Evolutionary conservation across 2,329 filamentous ascomycete genomes (phyloP), one percentile per base, ranked within the genome.

Genomic region (Pyricularia pennisetigena): DNA sequence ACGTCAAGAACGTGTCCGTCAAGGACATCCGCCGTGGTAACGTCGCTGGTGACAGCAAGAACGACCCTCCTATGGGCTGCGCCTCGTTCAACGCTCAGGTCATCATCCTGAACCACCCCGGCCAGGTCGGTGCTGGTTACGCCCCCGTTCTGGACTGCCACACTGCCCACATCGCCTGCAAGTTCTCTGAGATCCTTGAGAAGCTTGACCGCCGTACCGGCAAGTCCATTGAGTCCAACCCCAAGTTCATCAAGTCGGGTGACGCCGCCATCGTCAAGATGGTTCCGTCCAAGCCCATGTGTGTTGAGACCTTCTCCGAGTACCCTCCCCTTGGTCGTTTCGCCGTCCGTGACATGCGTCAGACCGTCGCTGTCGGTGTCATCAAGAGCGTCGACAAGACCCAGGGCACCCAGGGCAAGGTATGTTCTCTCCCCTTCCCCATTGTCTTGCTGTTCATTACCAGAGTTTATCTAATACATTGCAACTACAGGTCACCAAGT

Each of bases 1-100:
- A 99, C 92, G 94, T 99, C 86, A 99, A 99, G 94, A 99, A 99
- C 95, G 95, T 99, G 79, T 98, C 95, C 84, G 95, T 99, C 86
- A 99, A 99, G 94, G 95, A 99, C 83, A 97, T 99, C 81, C 95
- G 95, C 85, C 95, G 95, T 97, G 95, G 95, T 81, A 98, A 99
- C 90, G 95, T 99, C 78, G 92, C 92, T 79, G 93, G 93, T 93
- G 95, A 99, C 93, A 94, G 92, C 89, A 99, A 99, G 94, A 96
- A 97, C 88, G 95, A 99, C 87, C 95, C 95, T 78, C 93, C 95
- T 74, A 81, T 85, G 81, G 95, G 87, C 79, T 89, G 88, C 79
- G 93, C 94, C 78, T 94, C 91, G 79, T 99, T 99, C 93, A 96
- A 93, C 83, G 95, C 95, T 81, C 95, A 99, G 91, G 95, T 99